phyloP scores from a whole-genome alignment of 2,329 filamentous ascomycete species.

The Dactylonectria macrodidyma region DNA sequence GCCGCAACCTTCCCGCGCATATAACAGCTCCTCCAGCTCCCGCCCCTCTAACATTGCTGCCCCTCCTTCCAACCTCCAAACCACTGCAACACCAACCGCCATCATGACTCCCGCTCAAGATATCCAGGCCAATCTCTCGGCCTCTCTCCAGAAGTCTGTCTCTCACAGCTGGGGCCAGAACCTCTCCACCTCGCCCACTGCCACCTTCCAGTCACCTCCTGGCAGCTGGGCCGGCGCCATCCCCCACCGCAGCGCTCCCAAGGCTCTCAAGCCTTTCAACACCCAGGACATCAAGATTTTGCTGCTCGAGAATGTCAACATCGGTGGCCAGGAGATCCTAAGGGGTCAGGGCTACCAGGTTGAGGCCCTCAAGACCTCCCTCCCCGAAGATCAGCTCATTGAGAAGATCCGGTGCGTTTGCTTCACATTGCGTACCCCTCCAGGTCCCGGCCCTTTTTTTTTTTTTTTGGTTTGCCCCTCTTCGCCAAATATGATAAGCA shows the following conservation, averaged over 20 bases:
- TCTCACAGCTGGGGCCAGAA: conserved; percentile 72
- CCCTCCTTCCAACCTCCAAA: conserved; percentile 28
- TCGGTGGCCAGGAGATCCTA: conserved; percentile 88
- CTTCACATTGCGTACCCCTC: conserved; percentile 31
- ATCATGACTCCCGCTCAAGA: conserved; percentile 63
- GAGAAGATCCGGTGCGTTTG: conserved; percentile 88
- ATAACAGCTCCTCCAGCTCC: conserved; percentile 23
- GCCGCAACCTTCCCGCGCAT: conserved; percentile 23
- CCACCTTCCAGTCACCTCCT: conserved; percentile 81
- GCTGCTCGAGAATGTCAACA: conserved; percentile 95
- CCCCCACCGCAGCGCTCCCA: conserved; percentile 62
- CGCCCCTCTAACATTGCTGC: conserved; percentile 7
- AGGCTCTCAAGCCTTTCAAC: conserved; percentile 94
- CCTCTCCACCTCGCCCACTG: conserved; percentile 81
- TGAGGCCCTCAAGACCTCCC: conserved; percentile 88
- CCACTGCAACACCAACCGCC: conserved; percentile 45
- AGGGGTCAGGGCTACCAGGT: conserved; percentile 94
- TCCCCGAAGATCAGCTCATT: conserved; percentile 94
- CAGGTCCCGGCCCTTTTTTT: conserved; percentile 29
- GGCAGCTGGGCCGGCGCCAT: conserved; percentile 70
- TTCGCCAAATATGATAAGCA: conserved; percentile 9
- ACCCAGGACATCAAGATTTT: conserved; percentile 97
- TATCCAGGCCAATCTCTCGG: conserved; percentile 58
- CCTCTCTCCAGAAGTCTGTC: conserved; percentile 56
- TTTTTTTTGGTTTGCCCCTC: conserved; percentile 38